phyloP scores from a whole-genome alignment of 495 filamentous ascomycete species.

The Margaritispora aquatica region DNA sequence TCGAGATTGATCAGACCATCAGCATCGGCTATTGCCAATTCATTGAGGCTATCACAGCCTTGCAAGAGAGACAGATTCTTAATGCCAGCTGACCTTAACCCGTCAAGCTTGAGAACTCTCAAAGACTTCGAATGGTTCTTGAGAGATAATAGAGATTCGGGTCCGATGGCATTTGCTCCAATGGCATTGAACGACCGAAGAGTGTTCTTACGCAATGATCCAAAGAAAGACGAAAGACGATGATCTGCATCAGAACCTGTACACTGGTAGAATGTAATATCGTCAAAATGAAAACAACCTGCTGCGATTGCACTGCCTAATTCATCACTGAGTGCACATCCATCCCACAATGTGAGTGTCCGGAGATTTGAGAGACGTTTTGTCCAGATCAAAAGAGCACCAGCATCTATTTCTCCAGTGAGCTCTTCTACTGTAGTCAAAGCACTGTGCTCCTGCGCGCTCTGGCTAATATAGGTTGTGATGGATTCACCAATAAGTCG shows the following conservation, averaged over 20 bases:
- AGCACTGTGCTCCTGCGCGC: constrained; percentile 27
- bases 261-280: constrained; percentile 47
- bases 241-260: constrained; percentile 30
- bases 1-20: constrained; percentile 33
- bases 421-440: constrained; percentile 42
- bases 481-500: constrained; percentile 22
- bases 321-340: constrained; percentile 46
- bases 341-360: constrained; percentile 49
- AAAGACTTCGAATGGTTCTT: constrained; percentile 51
- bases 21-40: constrained; percentile 44
- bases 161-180: constrained; percentile 41
- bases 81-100: constrained; percentile 41
- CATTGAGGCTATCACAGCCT: constrained; percentile 44
- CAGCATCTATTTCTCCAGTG: constrained; percentile 26
- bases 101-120: constrained; percentile 45
- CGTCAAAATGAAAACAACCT: constrained; percentile 55
- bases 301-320: constrained; percentile 44
- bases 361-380: constrained; percentile 30
- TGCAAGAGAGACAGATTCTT: constrained; percentile 41
- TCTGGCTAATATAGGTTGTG: constrained; percentile 26
- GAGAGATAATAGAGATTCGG: constrained; percentile 52
- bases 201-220: constrained; percentile 47
- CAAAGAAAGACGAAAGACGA: constrained; percentile 55
- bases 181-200: constrained; percentile 54
- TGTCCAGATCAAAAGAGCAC: constrained; percentile 30